These are phyloP conservation scores for Cadophora luteo-olivacea DNA, from an alignment of 2,329 filamentous ascomycete genomes.

Conservation along the genomic window DNA sequence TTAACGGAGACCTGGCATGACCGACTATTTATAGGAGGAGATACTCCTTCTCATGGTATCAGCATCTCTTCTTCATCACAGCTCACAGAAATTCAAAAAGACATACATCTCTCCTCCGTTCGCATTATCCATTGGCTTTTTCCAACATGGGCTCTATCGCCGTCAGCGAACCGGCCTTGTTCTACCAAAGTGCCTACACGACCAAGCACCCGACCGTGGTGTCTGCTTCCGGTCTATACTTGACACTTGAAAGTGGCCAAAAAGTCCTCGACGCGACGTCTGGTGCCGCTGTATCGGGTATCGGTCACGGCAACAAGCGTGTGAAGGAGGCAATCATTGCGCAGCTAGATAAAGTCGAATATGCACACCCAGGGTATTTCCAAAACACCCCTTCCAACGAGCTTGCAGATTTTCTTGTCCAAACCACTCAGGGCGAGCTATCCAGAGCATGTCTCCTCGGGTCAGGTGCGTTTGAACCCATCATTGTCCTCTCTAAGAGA, in stretches of 20 bases:
- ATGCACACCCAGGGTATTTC: conserved; percentile 1
- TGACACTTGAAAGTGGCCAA: conserved; percentile 48
- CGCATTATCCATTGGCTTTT: too few species aligned
- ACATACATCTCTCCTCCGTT: background rate
- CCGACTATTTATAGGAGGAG: background rate
- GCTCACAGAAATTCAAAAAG: background rate
- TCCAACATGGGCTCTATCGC: too few species aligned
- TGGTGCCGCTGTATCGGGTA: conserved; percentile 72
- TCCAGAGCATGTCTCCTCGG: background rate
- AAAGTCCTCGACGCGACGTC: conserved; percentile 73
- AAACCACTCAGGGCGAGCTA: background rate
- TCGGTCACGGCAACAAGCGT: conserved; percentile 68
- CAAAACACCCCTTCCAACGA: background rate
- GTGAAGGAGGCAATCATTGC: conserved; percentile 60
- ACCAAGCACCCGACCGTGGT: background rate
- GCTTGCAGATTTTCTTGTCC: background rate
- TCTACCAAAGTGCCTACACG: background rate
- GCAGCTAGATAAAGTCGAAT: conserved; percentile 24
- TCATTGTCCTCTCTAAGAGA: background rate
- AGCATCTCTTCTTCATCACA: background rate
- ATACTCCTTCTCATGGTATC: background rate
- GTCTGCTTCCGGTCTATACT: conserved; percentile 19
- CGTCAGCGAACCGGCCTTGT: background rate
- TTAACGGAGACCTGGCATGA: background rate
- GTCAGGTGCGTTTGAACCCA: background rate